Evolutionary conservation across 176 grass and related monocot species (phyloP).

Genomic region (Elaeis guineensis): DNA sequence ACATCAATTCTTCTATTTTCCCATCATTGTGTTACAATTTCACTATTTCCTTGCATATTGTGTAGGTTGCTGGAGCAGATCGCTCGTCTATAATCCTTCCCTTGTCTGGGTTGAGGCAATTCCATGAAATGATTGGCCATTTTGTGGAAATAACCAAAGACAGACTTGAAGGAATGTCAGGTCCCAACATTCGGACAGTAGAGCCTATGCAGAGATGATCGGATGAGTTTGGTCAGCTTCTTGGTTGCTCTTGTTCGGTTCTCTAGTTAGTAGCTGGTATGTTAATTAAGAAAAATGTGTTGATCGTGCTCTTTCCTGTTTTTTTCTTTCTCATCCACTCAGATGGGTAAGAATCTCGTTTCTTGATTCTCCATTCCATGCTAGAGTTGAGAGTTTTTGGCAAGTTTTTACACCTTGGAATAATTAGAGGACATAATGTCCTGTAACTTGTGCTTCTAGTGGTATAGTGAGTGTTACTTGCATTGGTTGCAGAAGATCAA

Average conservation of each 20-base stretch:
- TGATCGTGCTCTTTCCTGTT: background rate
- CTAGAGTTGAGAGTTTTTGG: too few relatives aligned
- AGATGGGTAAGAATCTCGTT: constrained; percentile 4
- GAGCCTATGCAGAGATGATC: constrained; percentile 75
- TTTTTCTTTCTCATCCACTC: background rate
- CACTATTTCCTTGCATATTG: background rate
- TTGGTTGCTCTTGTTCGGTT: background rate
- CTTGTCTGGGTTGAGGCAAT: constrained; percentile 90
- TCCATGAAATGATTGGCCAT: constrained; percentile 97
- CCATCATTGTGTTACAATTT: background rate
- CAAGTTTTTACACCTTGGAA: too few relatives aligned
- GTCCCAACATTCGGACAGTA: constrained; percentile 63
- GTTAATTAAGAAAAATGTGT: too few relatives aligned
- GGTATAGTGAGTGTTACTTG: too few relatives aligned
- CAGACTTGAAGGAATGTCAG: constrained; percentile 75
- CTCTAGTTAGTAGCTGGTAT: background rate
- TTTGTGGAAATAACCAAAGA: constrained; percentile 99
- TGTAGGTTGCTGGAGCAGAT: constrained; percentile 88
- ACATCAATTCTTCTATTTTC: background rate
- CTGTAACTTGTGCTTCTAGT: too few relatives aligned
- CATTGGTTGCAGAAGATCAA: too few relatives aligned
- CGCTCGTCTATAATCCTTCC: constrained; percentile 95
- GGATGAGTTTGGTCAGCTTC: constrained; percentile 2
- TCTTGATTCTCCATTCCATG: too few relatives aligned
- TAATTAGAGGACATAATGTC: too few relatives aligned